Evolutionary conservation across 1,139 yeast genomes (phyloP).

Genomic region (Diutina catenulata): DNA sequence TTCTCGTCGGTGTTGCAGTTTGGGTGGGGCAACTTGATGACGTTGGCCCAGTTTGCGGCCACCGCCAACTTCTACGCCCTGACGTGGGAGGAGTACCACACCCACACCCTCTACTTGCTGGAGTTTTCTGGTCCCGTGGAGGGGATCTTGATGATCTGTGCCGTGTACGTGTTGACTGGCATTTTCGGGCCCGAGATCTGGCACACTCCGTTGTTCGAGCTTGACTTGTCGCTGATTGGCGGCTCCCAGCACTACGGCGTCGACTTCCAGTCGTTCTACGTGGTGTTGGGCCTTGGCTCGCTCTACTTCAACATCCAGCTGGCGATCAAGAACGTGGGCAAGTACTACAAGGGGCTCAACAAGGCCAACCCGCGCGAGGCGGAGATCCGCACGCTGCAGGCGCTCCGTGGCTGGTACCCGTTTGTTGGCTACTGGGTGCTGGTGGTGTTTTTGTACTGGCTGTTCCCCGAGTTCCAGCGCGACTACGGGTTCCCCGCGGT

Average conservation of each 20-base stretch:
- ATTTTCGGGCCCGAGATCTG: constrained; percentile 60
- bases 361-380: constrained; percentile 11
- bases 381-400: constrained; percentile 22
- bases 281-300: constrained; percentile 40
- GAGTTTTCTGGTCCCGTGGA: constrained; percentile 92
- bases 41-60: constrained; percentile 64
- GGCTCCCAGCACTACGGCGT: constrained; percentile 14
- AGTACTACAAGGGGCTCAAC: constrained; percentile 22
- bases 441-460: constrained; percentile 33
- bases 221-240: constrained; percentile 25
- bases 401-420: constrained; percentile 58
- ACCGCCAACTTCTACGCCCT: constrained; percentile 76
- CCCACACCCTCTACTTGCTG: constrained; percentile 71
- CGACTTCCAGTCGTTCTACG: constrained; percentile 30
- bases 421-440: constrained; percentile 54
- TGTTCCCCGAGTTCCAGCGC: constrained; percentile 40
- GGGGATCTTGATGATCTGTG: constrained; percentile 63
- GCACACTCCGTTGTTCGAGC: constrained; percentile 26
- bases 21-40: constrained; percentile 55
- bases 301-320: constrained; percentile 60
- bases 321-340: constrained; percentile 61
- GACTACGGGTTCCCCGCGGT: constrained; percentile 46
- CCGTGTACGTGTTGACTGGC: constrained; percentile 50
- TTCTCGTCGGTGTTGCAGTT: constrained; percentile 63
- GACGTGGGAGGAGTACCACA: constrained; percentile 95